Evolutionary conservation across 2,329 filamentous ascomycete genomes (phyloP).

Genomic region (Pezicula radicicola): DNA sequence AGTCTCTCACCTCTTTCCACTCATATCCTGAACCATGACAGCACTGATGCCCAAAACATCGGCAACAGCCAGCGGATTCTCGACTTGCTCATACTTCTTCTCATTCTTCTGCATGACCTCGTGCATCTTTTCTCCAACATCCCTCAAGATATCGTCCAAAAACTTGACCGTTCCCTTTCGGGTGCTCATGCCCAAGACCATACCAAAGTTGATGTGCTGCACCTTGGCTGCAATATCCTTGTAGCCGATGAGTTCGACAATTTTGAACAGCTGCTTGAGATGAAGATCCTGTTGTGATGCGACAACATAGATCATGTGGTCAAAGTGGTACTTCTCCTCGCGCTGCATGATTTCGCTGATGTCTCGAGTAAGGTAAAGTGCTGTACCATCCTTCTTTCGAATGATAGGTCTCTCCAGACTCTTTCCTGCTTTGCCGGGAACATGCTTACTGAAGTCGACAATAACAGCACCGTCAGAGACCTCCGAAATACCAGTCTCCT

Average conservation of each 20-base stretch:
- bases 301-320: constrained; percentile 80
- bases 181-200: constrained; percentile 69
- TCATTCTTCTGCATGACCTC: constrained; percentile 92
- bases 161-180: constrained; percentile 74
- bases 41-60: constrained; percentile 89
- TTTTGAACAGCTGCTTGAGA: constrained; percentile 73
- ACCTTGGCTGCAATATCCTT: constrained; percentile 65
- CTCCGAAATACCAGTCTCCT: constrained; percentile 61
- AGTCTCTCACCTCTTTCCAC: constrained; percentile 72
- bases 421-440: constrained; percentile 64
- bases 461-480: constrained; percentile 71
- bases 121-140: constrained; percentile 94
- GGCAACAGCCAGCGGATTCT: constrained; percentile 75
- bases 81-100: constrained; percentile 86
- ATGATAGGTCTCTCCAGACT: constrained; percentile 69
- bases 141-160: constrained; percentile 66
- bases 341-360: constrained; percentile 71
- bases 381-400: constrained; percentile 71
- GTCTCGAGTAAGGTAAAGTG: constrained; percentile 75
- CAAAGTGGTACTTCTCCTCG: constrained; percentile 61
- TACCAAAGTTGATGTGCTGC: constrained; percentile 73
- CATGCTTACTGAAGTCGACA: constrained; percentile 68
- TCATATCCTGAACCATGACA: constrained; percentile 99
- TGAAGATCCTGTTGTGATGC: constrained; percentile 71
- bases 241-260: constrained; percentile 68